Conservation (phyloP, 345 rosid genomes). For the Angophora floribunda region DNA sequence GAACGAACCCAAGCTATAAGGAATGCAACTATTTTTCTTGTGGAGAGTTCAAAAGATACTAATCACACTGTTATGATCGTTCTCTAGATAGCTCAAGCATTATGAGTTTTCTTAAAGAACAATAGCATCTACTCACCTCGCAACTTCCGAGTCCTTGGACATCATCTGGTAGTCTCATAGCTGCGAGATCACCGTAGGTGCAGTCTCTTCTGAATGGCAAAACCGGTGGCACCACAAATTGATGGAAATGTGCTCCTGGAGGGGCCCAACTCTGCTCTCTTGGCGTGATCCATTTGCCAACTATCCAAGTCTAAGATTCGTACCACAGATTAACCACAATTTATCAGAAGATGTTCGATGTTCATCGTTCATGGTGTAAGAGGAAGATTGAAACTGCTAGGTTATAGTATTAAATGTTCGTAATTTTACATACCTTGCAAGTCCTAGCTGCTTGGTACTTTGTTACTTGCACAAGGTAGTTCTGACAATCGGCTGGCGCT, state of each 20-base stretch:
- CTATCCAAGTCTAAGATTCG: constrained; percentile 76
- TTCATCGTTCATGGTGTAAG: background rate
- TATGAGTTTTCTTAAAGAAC: background rate
- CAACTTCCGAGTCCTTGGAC: constrained; percentile 85
- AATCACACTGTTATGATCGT: background rate
- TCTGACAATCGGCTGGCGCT: constrained; percentile 71
- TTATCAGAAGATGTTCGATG: background rate
- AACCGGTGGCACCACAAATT: constrained; percentile 95
- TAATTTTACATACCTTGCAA: constrained; percentile 51
- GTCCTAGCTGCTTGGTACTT: constrained; percentile 82
- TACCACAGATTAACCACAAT: background rate
- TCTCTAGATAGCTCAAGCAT: background rate
- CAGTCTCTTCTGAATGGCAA: constrained; percentile 69
- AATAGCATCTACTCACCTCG: constrained; percentile 41
- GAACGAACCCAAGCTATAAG: background rate
- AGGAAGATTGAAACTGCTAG: background rate
- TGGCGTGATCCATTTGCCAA: constrained; percentile 95
- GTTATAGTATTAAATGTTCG: background rate
- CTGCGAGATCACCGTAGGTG: constrained; percentile 92
- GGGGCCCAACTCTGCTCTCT: constrained; percentile 96
- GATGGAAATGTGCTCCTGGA: constrained; percentile 83
- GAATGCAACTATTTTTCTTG: background rate
- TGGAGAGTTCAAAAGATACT: background rate
- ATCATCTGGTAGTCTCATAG: constrained; percentile 85
- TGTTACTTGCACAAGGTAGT: constrained; percentile 83